Evolutionary conservation across 495 filamentous ascomycete genomes (phyloP), one percentile per base, ranked within the genome.

Genomic region (Acidomyces sp.): DNA sequence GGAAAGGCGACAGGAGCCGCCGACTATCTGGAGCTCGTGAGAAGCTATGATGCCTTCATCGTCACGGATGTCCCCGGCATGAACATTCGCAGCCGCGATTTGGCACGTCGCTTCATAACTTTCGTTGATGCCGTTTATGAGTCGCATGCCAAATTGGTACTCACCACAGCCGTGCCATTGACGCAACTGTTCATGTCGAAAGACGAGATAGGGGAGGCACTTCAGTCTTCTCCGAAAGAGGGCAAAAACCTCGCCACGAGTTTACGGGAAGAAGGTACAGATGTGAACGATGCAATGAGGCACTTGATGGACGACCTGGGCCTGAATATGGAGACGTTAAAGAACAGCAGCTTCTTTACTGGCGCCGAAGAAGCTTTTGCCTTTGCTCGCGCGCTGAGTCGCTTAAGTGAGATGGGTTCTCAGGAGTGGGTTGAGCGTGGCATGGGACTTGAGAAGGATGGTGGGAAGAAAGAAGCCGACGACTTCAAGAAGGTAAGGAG

Each of bases 331-430:
- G 68, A 74, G 24, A 74, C 82, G 57, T 66, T 97, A 48, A 90
- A 93, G 62, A 82, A 79, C 46, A 83, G 75, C 18, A 84, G 70
- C 46, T 71, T 96, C 37, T 97, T 97, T 60, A 83, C 78, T 6
- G 92, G 90, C 12, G 90, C 96, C 37, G 90, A 97, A 68, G 90
- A 97, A 63, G 69, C 83, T 5, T 97, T 97, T 63, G 90, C 90
- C 0, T 97, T 97, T 61, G 86, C 86, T 36, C 68, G 90, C 16
- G 90, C 90, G 4, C 54, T 96, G 48, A 85, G 79, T 23, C 65
- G 90, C 39, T 64, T 97, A 50, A 76, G 63, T 13, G 85, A 96
- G 63, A 97, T 97, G 90, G 86, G 84, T 1, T 87, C 83, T 49
- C 73, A 78, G 59, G 76, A 93, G 56, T 97, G 92, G 92, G 78